Percentiles rank a stretch among this genome's conserved stretches.
Conservation (phyloP, 208 protist species). For the Phytomonas sp. region DNA sequence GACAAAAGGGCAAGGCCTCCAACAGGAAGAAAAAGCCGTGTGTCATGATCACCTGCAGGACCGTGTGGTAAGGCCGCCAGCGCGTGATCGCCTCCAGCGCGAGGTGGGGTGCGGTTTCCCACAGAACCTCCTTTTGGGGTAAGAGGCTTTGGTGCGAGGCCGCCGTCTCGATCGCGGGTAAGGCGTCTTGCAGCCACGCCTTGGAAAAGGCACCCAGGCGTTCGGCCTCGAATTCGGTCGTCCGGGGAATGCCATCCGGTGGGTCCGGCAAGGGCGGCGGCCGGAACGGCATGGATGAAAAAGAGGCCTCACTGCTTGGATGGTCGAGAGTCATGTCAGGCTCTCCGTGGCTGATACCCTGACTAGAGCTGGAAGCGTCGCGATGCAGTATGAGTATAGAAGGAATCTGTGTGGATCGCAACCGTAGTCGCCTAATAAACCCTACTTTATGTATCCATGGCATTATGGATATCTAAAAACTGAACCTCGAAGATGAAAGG, state of each 20-base stretch:
- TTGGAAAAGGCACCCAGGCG: constrained; percentile 40
- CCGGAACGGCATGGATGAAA: not conserved
- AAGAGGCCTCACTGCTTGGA: not conserved
- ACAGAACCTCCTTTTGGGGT: constrained; percentile 55
- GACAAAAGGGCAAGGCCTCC: constrained; percentile 26
- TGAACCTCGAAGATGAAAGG: not conserved
- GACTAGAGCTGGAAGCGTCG: not conserved
- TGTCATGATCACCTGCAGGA: constrained; percentile 59
- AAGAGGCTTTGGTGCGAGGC: constrained; percentile 26
- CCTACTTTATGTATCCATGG: not conserved
- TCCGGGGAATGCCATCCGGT: constrained; percentile 32
- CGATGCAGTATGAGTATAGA: not conserved
- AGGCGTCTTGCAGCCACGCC: constrained; percentile 30
- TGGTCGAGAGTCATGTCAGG: not conserved
- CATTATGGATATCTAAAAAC: constrained; percentile 1
- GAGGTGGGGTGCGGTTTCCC: constrained; percentile 49
- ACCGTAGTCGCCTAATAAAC: not conserved
- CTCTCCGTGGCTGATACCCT: not conserved
- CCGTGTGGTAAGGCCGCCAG: constrained; percentile 50
- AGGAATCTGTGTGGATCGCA: not conserved
- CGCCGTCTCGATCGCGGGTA: constrained; percentile 14
- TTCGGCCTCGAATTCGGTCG: constrained; percentile 37
- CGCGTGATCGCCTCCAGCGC: constrained; percentile 41
- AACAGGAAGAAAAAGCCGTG: constrained; percentile 74
- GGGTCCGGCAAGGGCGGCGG: constrained; percentile 24